Evolutionary conservation across 2,329 filamentous ascomycete species (phyloP).

Genomic region (Trichoderma harzianum): DNA sequence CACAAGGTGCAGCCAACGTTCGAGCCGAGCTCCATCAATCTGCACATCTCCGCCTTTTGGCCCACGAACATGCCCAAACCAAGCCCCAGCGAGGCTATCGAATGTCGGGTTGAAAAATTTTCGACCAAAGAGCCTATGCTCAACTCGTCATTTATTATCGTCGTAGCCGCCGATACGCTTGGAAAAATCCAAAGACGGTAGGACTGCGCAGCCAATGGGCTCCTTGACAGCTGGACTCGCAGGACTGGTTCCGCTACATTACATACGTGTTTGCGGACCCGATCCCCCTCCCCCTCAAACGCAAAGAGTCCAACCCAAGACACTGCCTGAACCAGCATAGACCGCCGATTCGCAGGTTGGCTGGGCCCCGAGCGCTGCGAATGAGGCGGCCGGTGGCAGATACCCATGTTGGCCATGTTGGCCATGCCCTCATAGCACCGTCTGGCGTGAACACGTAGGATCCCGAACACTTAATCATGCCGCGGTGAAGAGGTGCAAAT

Average conservation of each 20-base stretch:
- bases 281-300: not conserved
- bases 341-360: not conserved
- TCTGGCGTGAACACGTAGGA: slow-evolving; percentile 15
- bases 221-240: slow-evolving; percentile 15
- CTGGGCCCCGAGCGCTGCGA: slow-evolving; percentile 2
- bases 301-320: not conserved
- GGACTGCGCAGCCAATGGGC: slow-evolving; percentile 3
- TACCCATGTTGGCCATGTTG: not conserved
- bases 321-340: not conserved
- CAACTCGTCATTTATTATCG: not conserved
- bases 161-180: slow-evolving; percentile 8
- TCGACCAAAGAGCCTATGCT: not conserved
- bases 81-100: not conserved
- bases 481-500: not conserved
- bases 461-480: not conserved
- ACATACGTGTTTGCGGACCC: slow-evolving; percentile 10
- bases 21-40: not conserved
- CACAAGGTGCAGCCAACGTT: slow-evolving; percentile 3
- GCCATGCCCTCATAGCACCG: not conserved
- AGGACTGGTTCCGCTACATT: slow-evolving; percentile 4
- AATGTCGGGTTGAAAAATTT: not conserved
- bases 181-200: not conserved
- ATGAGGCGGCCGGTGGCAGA: not conserved
- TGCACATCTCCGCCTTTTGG: slow-evolving; percentile 2
- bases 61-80: not conserved